Evolutionary conservation across 352 stramenopile genomes (phyloP), one percentile per base, ranked within the genome.

Genomic region (Nothophytophthora sp.): DNA sequence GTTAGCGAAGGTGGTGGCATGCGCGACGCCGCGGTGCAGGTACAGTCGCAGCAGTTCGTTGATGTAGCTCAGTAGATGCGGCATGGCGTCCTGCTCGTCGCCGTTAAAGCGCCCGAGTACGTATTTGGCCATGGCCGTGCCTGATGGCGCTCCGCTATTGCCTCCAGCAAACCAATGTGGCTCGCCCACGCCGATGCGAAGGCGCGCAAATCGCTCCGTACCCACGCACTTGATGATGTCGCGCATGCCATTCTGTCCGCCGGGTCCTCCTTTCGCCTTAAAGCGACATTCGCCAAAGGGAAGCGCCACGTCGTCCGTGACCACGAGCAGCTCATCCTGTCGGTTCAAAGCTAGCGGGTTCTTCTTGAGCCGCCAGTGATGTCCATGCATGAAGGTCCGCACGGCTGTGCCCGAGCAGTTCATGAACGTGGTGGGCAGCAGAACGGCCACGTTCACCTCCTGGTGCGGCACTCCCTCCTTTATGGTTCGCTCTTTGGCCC

Each of bases 201-300:
- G 74, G 4, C 86, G 76, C 40, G 81, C 83, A 46, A 95, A 95
- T 28, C 85, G 83, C 53, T 95, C 83, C 2, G 77, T 84, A 20
- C 78, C 74, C 1, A 86, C 58, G 24, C 83, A 88, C 58, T 95
- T 93, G 52, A 95, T 95, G 54, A 95, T 81, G 49, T 95, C 86
- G 7, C 67, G 69, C 37, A 95, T 60, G 24, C 86, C 86, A 28
- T 95, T 95, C 59, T 95, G 86, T 1, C 86, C 86, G 5, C 86
- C 86, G 0, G 78, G 70, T 0, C 83, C 81, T 29, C 86, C 86
- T 36, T 90, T 89, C 28, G 63, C 63, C 55, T 92, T 92, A 62
- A 95, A 92, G 22, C 81, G 83, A 20, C 77, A 91, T 25, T 81
- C 81, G 33, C 86, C 86, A 38, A 93, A 95, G 3, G 86, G 86